Evolutionary conservation across 768 basidiomycete genomes (phyloP).

Genomic region (Auricularia sp.): DNA sequence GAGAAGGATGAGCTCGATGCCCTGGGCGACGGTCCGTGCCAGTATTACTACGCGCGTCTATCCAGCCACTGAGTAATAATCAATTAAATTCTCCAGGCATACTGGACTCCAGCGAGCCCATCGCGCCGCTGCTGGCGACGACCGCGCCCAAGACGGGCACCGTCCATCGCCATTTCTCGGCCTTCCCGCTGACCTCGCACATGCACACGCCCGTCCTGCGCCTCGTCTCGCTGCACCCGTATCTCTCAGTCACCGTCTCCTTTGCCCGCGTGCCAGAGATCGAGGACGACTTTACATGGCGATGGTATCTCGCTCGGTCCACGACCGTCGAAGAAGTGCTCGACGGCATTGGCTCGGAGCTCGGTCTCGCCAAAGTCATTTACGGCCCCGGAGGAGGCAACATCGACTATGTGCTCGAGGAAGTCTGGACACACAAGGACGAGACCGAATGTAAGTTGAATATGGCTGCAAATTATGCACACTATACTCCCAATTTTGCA

Average conservation of each 20-base stretch:
- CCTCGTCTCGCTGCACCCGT: constrained; percentile 58
- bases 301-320: constrained; percentile 49
- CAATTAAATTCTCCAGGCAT: constrained; percentile 32
- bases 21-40: constrained; percentile 49
- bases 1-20: constrained; percentile 58
- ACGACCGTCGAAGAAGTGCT: constrained; percentile 49
- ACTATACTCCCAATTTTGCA: too few species aligned
- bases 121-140: constrained; percentile 44
- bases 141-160: constrained; percentile 20
- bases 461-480: too few species aligned
- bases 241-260: constrained; percentile 39
- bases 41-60: not conserved
- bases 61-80: constrained; percentile 6
- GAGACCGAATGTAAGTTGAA: constrained; percentile 38
- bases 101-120: constrained; percentile 30
- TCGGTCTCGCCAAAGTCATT: constrained; percentile 57
- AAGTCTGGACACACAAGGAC: constrained; percentile 45
- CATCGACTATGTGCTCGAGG: constrained; percentile 67
- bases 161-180: constrained; percentile 49
- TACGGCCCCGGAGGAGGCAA: constrained; percentile 58
- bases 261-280: constrained; percentile 70
- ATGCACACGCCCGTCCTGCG: constrained; percentile 57
- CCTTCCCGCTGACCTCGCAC: constrained; percentile 59
- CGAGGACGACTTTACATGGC: constrained; percentile 60
- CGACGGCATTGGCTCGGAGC: constrained; percentile 41